A percentile compares a stretch with the other conserved stretches of the same genome.
Evolutionary conservation across 2,329 filamentous ascomycete genomes (phyloP).

Genomic region (Fusarium sambucinum): DNA sequence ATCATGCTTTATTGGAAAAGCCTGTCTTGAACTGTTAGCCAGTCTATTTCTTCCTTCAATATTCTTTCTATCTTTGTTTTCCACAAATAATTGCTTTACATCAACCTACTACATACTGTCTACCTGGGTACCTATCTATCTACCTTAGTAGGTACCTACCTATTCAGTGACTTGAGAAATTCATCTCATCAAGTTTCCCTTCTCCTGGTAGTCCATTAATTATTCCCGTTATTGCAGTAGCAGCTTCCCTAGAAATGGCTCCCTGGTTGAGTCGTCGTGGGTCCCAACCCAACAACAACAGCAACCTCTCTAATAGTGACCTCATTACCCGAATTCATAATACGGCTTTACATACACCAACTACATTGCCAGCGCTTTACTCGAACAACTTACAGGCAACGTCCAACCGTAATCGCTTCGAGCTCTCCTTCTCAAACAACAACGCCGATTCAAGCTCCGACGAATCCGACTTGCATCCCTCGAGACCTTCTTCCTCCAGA

Average conservation of each 20-base stretch:
- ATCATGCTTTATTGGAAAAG: constrained; percentile 33
- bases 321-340: constrained; percentile 55
- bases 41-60: constrained; percentile 9
- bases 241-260: constrained; percentile 49
- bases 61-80: not conserved
- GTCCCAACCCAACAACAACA: constrained; percentile 46
- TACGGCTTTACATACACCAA: constrained; percentile 52
- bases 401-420: constrained; percentile 40
- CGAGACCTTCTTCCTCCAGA: constrained; percentile 40
- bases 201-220: constrained; percentile 4
- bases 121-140: too few species aligned
- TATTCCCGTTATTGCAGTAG: constrained; percentile 17
- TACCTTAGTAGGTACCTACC: not conserved
- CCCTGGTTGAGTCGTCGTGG: constrained; percentile 50
- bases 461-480: constrained; percentile 56
- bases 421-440: constrained; percentile 49
- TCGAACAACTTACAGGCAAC: constrained; percentile 18
- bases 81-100: not conserved
- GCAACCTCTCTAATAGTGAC: constrained; percentile 43
- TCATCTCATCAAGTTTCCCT: constrained; percentile 17
- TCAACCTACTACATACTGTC: not conserved
- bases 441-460: constrained; percentile 59
- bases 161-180: not conserved
- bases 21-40: constrained; percentile 1
- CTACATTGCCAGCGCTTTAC: constrained; percentile 44